Evolutionary conservation across 2,329 filamentous ascomycete genomes (phyloP), one percentile per base, ranked within the genome.

Genomic region (Aspergillus tamarii): DNA sequence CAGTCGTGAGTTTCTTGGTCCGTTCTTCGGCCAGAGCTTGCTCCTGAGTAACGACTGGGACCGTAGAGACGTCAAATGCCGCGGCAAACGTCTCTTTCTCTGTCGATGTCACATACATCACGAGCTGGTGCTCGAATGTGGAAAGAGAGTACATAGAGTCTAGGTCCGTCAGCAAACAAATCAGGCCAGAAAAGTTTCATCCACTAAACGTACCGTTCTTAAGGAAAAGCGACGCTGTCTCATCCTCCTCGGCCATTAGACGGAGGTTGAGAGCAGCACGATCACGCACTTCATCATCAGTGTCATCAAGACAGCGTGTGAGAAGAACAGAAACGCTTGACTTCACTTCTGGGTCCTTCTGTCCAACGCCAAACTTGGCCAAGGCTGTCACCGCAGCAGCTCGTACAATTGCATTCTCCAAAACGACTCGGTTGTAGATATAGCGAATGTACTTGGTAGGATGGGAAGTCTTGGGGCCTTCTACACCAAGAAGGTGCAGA

Each of bases 391-490:
- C 96, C 59, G 95, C 95, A 11, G 95, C 94, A 56, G 95, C 95
- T 70, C 95, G 88, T 23, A 99, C 94, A 67, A 97, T 93, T 46
- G 95, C 93, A 76, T 99, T 99, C 81, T 99, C 95, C 59, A 99
- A 83, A 19, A 99, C 95, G 26, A 99, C 94, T 64, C 95, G 89
- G 83, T 99, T 99, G 84, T 99, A 99, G 76, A 99, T 99, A 80
- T 98, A 99, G 63, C 95, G 92, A 72, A 99, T 97, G 78, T 97
- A 99, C 85, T 99, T 98, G 62, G 95, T 98, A 0, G 95, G 95
- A 73, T 97, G 92, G 19, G 92, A 89, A 3, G 94, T 97, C 83
- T 95, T 96, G 67, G 95, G 95, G 0, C 95, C 95, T 82, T 99
- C 95, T 32, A 94, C 86, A 72, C 95, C 95, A 50, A 99, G 89